phyloP scores from a whole-genome alignment of 495 filamentous ascomycete genomes.

The Xylaria telfairii region DNA sequence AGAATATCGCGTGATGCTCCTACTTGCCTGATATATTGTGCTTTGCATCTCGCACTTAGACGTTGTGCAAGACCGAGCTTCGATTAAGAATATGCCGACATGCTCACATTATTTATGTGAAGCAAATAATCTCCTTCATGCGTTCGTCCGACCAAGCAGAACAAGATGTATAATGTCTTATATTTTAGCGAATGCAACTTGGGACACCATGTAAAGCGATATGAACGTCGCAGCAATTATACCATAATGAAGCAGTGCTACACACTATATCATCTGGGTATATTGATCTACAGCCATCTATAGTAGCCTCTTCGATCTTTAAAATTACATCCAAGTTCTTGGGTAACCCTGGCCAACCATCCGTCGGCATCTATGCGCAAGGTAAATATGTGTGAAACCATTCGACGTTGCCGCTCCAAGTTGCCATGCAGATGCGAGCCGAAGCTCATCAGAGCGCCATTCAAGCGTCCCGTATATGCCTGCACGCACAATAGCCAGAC shows the following conservation, averaged over 20 bases:
- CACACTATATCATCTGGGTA: background rate
- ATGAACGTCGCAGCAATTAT: background rate
- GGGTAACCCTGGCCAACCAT: background rate
- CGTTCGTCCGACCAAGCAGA: background rate
- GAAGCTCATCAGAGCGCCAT: conserved; percentile 5
- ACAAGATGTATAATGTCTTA: background rate
- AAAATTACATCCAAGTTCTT: conserved; percentile 3
- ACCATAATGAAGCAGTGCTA: background rate
- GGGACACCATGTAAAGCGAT: background rate
- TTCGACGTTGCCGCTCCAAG: background rate
- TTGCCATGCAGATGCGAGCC: background rate
- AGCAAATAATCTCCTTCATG: conserved; percentile 2
- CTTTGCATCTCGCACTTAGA: background rate
- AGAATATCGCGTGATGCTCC: background rate
- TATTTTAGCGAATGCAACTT: background rate
- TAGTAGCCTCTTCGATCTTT: background rate
- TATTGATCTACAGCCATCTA: background rate
- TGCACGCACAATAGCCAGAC: background rate
- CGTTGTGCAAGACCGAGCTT: background rate
- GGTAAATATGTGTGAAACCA: background rate
- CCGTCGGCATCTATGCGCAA: background rate
- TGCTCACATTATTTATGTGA: background rate
- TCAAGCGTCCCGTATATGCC: background rate
- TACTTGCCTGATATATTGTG: background rate
- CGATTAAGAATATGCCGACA: background rate